Percentiles rank a stretch among this genome's conserved stretches.
These are phyloP conservation scores for Trichoderma asperellum DNA, from an alignment of 2,329 filamentous ascomycete genomes.

Conservation along the genomic window DNA sequence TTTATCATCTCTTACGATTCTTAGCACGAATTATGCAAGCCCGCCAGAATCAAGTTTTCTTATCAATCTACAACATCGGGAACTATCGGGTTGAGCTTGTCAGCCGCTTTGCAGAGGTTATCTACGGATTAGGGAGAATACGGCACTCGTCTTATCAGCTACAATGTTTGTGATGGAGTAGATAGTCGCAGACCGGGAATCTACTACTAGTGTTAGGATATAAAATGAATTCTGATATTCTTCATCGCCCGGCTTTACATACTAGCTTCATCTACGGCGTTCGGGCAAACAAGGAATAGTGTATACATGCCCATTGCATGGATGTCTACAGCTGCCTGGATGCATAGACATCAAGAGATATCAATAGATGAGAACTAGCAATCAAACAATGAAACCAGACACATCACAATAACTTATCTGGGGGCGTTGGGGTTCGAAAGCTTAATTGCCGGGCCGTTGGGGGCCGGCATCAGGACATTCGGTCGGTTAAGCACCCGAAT, in stretches of 20 bases:
- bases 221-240: not conserved
- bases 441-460: conserved; percentile 6
- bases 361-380: not conserved
- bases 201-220: not conserved
- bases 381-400: not conserved
- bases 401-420: not conserved
- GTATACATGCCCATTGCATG: too few species aligned
- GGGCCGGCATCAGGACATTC: not conserved
- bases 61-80: conserved; percentile 13
- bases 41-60: not conserved
- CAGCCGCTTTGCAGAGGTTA: not conserved
- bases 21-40: conserved; percentile 14
- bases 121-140: not conserved
- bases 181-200: too few species aligned
- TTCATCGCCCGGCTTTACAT: not conserved
- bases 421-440: not conserved
- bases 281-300: not conserved
- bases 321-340: not conserved
- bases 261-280: not conserved
- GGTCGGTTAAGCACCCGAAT: conserved; percentile 1
- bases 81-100: conserved; percentile 8
- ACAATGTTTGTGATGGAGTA: not conserved
- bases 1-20: not conserved
- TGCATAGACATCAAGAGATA: not conserved
- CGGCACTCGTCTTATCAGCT: not conserved